Percentiles rank a stretch among this genome's conserved stretches.
These are phyloP conservation scores for Blakeslea trispora DNA, from an alignment of 371 early-diverging fungal genomes.

Conservation along the genomic window DNA sequence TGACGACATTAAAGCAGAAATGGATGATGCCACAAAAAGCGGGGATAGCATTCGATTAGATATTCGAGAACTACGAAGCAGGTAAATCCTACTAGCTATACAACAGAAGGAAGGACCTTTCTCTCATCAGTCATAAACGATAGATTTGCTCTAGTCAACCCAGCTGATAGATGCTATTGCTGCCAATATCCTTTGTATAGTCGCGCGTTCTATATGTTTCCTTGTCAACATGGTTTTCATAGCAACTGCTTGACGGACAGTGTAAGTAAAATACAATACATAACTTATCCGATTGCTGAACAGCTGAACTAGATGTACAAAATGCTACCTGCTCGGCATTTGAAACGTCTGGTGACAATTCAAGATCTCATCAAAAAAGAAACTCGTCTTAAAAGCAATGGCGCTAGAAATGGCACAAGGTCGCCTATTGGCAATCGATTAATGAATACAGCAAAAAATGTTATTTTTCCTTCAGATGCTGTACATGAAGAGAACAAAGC, in stretches of 20 bases:
- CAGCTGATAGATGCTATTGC: slow-evolving; percentile 78
- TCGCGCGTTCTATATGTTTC: slow-evolving; percentile 91
- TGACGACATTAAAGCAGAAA: slow-evolving; percentile 77
- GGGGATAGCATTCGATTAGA: slow-evolving; percentile 83
- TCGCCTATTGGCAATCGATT: slow-evolving; percentile 23
- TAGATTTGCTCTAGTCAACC: slow-evolving; percentile 78
- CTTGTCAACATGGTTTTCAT: slow-evolving; percentile 94
- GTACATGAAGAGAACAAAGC: slow-evolving; percentile 19
- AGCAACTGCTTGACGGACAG: slow-evolving; percentile 79
- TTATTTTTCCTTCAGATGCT: slow-evolving; percentile 33
- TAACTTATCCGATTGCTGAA: not conserved
- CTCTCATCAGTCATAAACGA: slow-evolving; percentile 24
- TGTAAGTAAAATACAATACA: slow-evolving; percentile 38
- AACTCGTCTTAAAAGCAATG: slow-evolving; percentile 14
- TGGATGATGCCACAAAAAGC: slow-evolving; percentile 89
- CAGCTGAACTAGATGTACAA: slow-evolving; percentile 29
- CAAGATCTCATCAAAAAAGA: slow-evolving; percentile 60
- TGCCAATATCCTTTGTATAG: slow-evolving; percentile 80
- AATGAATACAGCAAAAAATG: slow-evolving; percentile 44
- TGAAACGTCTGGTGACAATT: slow-evolving; percentile 48
- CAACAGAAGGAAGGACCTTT: no score
- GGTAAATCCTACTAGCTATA: slow-evolving; percentile 40
- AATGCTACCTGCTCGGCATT: slow-evolving; percentile 35
- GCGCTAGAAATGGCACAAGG: not conserved
- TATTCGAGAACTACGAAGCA: slow-evolving; percentile 74